Percentiles rank a stretch among this genome's conserved stretches.
These are phyloP conservation scores for Pythium volutum DNA, from an alignment of 352 stramenopile genomes.

Conservation along the genomic window DNA sequence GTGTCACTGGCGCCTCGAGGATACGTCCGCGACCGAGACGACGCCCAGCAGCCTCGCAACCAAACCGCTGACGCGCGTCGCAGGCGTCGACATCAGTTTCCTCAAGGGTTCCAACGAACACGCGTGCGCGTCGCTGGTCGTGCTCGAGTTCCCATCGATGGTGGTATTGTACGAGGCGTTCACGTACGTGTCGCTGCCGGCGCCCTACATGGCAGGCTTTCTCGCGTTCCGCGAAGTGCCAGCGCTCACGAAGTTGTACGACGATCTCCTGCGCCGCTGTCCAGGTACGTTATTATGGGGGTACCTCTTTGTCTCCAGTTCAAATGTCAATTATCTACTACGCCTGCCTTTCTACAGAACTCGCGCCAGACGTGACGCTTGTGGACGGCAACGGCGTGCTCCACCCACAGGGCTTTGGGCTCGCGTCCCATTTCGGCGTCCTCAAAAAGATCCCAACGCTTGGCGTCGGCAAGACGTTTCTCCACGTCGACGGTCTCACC, in stretches of 20 bases:
- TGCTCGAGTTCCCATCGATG: constrained; percentile 63
- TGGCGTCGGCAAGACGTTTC: constrained; percentile 89
- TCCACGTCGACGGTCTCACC: constrained; percentile 87
- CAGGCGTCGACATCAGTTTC: constrained; percentile 84
- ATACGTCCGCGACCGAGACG: neutral
- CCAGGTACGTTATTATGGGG: constrained; percentile 33
- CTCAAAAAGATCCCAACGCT: constrained; percentile 88
- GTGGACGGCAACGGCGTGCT: constrained; percentile 91
- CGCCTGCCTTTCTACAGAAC: constrained; percentile 28
- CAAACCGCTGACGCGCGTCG: constrained; percentile 39
- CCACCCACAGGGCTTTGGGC: constrained; percentile 89
- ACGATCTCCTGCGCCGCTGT: constrained; percentile 47
- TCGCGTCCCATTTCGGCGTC: constrained; percentile 93
- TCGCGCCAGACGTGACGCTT: constrained; percentile 84
- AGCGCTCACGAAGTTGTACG: constrained; percentile 65
- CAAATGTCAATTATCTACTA: neutral
- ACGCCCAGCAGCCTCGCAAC: neutral
- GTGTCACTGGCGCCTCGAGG: constrained; percentile 38
- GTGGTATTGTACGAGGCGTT: constrained; percentile 76
- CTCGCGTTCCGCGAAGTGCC: constrained; percentile 79
- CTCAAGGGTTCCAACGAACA: constrained; percentile 76
- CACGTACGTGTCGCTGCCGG: constrained; percentile 77
- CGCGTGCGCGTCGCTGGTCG: constrained; percentile 79
- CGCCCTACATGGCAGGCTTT: constrained; percentile 79
- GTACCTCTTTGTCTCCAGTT: neutral